phyloP scores from a whole-genome alignment of 139 green algal genomes.

The Picochlorum sp. region DNA sequence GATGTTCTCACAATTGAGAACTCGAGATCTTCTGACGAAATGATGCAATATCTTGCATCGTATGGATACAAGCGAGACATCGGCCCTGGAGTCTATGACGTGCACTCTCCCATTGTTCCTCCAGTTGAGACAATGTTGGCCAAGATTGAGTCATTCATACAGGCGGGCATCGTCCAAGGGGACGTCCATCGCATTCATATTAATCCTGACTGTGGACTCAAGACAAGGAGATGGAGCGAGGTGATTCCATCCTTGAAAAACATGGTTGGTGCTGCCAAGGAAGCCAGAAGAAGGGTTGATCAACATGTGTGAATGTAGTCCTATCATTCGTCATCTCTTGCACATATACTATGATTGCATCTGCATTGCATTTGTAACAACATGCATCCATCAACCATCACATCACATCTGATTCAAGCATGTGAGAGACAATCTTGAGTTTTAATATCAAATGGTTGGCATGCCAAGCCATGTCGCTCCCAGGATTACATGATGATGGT shows the following conservation, averaged over 20 bases:
- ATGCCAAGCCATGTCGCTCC: no score
- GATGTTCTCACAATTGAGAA: conserved; percentile 95
- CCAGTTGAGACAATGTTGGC: conserved; percentile 48
- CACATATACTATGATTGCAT: no score
- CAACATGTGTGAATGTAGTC: no score
- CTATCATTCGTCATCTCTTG: no score
- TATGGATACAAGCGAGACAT: conserved; percentile 67
- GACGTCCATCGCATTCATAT: conserved; percentile 59
- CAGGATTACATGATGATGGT: no score
- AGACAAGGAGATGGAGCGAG: conserved; percentile 63
- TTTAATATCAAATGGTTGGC: no score
- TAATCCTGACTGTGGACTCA: conserved; percentile 83
- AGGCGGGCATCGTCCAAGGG: conserved; percentile 49
- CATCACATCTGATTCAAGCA: no score
- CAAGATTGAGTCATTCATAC: conserved; percentile 61
- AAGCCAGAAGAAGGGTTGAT: conserved; percentile 2
- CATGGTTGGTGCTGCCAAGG: conserved; percentile 54
- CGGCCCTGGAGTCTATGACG: conserved; percentile 82
- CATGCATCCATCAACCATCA: no score
- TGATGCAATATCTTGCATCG: conserved; percentile 57
- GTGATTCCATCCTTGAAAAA: conserved; percentile 54
- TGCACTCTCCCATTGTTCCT: conserved; percentile 75
- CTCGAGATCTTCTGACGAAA: conserved; percentile 67
- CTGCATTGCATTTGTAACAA: no score
- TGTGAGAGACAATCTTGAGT: no score